A percentile compares a stretch with the other conserved stretches of the same genome.
phyloP scores from a whole-genome alignment of 2,329 filamentous ascomycete species.

The Nannizzia gypsea region DNA sequence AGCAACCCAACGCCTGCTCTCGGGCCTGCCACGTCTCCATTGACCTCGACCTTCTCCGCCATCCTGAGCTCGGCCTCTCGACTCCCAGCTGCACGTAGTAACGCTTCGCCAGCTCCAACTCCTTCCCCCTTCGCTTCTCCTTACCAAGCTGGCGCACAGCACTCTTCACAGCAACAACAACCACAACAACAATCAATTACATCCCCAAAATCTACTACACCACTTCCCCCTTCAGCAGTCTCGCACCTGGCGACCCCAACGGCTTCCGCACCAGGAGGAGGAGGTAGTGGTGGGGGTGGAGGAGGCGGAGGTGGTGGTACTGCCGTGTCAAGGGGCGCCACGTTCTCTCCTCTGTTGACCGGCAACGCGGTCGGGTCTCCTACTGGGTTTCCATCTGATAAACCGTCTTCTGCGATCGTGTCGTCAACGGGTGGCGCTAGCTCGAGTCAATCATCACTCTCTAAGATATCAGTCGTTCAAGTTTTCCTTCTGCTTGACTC shows the following conservation, averaged over 20 bases:
- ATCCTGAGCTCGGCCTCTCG: slow-evolving; percentile 40
- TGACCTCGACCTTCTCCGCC: slow-evolving; percentile 42
- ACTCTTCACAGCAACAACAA: slow-evolving; percentile 35
- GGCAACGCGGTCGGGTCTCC: slow-evolving; percentile 43
- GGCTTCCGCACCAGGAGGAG: slow-evolving; percentile 42
- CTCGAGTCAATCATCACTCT: slow-evolving; percentile 52
- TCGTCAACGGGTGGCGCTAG: slow-evolving; percentile 31
- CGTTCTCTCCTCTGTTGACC: slow-evolving; percentile 49
- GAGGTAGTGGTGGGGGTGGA: slow-evolving; percentile 41
- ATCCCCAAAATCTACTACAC: slow-evolving; percentile 43
- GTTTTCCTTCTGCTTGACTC: slow-evolving; percentile 88
- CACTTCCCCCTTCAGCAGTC: slow-evolving; percentile 43
- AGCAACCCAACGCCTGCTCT: slow-evolving; percentile 39
- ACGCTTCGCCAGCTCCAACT: slow-evolving; percentile 43
- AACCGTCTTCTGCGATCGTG: slow-evolving; percentile 28
- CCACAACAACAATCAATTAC: slow-evolving; percentile 42
- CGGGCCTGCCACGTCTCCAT: slow-evolving; percentile 39
- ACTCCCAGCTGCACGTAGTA: slow-evolving; percentile 40
- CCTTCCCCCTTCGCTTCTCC: slow-evolving; percentile 43
- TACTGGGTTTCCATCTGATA: slow-evolving; percentile 41
- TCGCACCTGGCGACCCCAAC: slow-evolving; percentile 47
- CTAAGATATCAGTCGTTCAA: slow-evolving; percentile 90
- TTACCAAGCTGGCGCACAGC: slow-evolving; percentile 42
- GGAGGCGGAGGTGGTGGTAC: slow-evolving; percentile 43
- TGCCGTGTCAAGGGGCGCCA: slow-evolving; percentile 45